Percentiles rank a stretch among this genome's conserved stretches.
Evolutionary conservation across 208 protist species (phyloP).

Genomic region (Cochliopodium minus): DNA sequence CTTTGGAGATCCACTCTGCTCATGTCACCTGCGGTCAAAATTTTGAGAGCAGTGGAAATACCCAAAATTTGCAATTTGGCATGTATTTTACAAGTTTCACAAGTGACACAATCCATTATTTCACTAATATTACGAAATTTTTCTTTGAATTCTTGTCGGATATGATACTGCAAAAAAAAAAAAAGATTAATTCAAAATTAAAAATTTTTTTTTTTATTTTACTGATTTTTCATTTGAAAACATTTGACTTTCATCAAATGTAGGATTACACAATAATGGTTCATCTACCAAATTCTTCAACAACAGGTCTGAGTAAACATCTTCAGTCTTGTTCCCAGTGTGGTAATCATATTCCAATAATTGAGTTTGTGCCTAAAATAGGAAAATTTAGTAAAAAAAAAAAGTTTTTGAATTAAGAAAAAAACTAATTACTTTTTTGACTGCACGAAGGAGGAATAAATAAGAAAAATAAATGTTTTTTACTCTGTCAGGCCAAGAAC

Average conservation of each 20-base stretch:
- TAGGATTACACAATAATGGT: conserved; percentile 37
- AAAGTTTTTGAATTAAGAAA: not conserved
- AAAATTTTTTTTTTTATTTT: conserved; percentile 36
- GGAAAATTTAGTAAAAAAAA: not conserved
- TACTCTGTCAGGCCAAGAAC: conserved; percentile 36
- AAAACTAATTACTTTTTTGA: conserved; percentile 34
- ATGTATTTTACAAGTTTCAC: conserved; percentile 70
- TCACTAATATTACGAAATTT: conserved; percentile 53
- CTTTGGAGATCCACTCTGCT: conserved; percentile 29
- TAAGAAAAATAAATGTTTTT: conserved; percentile 63
- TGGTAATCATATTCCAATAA: not conserved
- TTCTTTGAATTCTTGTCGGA: conserved; percentile 47
- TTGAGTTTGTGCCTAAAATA: not conserved
- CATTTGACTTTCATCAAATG: conserved; percentile 57
- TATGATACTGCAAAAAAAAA: too few relatives aligned
- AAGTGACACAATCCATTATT: conserved; percentile 68
- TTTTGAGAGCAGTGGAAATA: conserved; percentile 51
- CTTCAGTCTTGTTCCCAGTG: conserved; percentile 26
- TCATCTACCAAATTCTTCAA: conserved; percentile 41
- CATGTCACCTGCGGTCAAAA: conserved; percentile 37
- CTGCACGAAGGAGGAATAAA: conserved; percentile 53
- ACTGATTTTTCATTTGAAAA: conserved; percentile 37
- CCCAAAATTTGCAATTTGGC: conserved; percentile 62
- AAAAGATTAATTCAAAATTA: too few relatives aligned
- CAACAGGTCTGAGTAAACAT: conserved; percentile 30